These are phyloP conservation scores for Trifolium repens DNA, from an alignment of 306 rosid species.

Conservation along the genomic window DNA sequence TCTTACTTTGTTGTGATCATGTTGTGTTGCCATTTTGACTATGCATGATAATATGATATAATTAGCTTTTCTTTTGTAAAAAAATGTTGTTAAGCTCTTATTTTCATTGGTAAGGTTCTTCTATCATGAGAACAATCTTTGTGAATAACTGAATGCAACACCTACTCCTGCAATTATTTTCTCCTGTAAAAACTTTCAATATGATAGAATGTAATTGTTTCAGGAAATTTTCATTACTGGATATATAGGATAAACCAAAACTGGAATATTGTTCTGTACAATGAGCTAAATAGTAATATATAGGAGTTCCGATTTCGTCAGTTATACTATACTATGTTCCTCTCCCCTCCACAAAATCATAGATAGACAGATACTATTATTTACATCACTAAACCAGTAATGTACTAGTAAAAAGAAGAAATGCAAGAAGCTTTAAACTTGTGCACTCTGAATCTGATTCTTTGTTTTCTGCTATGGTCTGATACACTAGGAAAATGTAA, in stretches of 20 bases:
- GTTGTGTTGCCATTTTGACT: too few species aligned
- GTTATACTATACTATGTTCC: conserved; percentile 20
- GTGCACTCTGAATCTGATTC: conserved; percentile 1
- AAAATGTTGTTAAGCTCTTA: background rate
- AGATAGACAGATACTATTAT: conserved; percentile 4
- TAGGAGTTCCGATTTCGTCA: conserved; percentile 9
- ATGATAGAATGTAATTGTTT: conserved; percentile 6
- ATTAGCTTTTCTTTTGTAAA: too few species aligned
- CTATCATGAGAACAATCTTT: background rate
- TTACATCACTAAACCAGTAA: conserved; percentile 22
- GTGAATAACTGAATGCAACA: background rate
- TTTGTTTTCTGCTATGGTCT: background rate
- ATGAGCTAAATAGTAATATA: conserved; percentile 19
- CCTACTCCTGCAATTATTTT: background rate
- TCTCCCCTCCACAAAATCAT: conserved; percentile 30
- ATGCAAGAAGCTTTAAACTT: conserved; percentile 3
- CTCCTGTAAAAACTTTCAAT: background rate
- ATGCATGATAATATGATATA: too few species aligned
- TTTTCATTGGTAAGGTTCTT: background rate
- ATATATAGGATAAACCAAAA: conserved; percentile 13
- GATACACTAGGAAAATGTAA: conserved; percentile 20
- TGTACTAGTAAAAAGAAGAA: conserved; percentile 5
- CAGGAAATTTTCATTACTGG: background rate
- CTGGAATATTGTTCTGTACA: conserved; percentile 39
- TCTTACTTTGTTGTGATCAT: too few species aligned